These are phyloP conservation scores for Aphanomyces cochlioides DNA, from an alignment of 352 stramenopile genomes.

Conservation along the genomic window DNA sequence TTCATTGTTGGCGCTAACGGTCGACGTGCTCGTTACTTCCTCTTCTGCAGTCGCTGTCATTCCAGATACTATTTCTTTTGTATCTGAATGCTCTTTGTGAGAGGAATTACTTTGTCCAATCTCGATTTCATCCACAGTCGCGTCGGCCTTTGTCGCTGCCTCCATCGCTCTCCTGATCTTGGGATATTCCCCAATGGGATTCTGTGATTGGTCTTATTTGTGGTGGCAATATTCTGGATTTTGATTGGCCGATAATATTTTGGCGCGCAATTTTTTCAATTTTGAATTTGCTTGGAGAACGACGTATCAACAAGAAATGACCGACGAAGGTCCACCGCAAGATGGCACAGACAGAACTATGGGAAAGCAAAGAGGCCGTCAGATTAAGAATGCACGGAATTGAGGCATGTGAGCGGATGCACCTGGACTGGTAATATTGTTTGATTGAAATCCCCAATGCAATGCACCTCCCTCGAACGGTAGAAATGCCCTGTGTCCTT, in stretches of 20 bases:
- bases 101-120: too few species aligned
- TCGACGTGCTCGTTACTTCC: too few species aligned
- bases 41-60: too few species aligned
- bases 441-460: too few species aligned
- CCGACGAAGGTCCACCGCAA: background rate
- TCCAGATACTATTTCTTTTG: too few species aligned
- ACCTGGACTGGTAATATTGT: too few species aligned
- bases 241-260: slow-evolving; percentile 6
- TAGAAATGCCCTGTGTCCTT: too few species aligned
- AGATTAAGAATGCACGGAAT: slow-evolving; percentile 19
- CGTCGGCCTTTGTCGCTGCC: background rate
- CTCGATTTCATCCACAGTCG: too few species aligned
- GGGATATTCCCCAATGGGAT: background rate
- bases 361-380: background rate
- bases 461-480: too few species aligned
- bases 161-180: background rate
- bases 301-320: background rate
- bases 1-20: too few species aligned
- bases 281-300: slow-evolving; percentile 5
- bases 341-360: too few species aligned
- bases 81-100: too few species aligned
- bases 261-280: background rate
- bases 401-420: background rate
- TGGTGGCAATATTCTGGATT: slow-evolving; percentile 5
- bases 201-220: slow-evolving; percentile 15